A percentile compares a stretch with the other conserved stretches of the same genome.
Evolutionary conservation across 177 flowering plant genomes (phyloP).

Genomic region (Vitis hybrid): DNA sequence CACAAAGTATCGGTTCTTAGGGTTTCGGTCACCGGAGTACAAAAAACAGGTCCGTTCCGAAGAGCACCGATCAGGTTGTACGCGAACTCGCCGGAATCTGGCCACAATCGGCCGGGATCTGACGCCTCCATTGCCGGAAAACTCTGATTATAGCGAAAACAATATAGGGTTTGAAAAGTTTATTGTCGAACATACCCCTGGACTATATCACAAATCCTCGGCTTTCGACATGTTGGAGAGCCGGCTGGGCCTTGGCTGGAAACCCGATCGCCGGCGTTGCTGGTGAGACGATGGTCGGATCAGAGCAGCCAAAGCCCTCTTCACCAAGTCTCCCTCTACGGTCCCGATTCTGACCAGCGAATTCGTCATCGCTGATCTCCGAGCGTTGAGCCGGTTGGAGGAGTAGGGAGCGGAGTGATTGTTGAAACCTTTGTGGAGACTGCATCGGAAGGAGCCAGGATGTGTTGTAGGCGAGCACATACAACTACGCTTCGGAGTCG

Average conservation of each 20-base stretch:
- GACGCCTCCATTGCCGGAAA: slow-evolving; percentile 5
- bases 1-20: slow-evolving; percentile 4
- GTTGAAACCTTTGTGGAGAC: slow-evolving; percentile 44
- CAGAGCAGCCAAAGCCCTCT: slow-evolving; percentile 41
- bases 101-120: neutral
- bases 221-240: slow-evolving; percentile 39
- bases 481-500: slow-evolving; percentile 47
- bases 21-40: slow-evolving; percentile 20
- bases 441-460: slow-evolving; percentile 84
- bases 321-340: slow-evolving; percentile 49
- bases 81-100: slow-evolving; percentile 5
- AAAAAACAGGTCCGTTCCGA: slow-evolving; percentile 20
- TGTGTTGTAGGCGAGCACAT: slow-evolving; percentile 80
- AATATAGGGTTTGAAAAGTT: neutral
- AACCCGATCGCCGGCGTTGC: slow-evolving; percentile 30
- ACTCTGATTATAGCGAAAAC: neutral
- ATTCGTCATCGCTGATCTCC: slow-evolving; percentile 56
- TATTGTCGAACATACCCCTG: slow-evolving; percentile 3
- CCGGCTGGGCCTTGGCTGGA: slow-evolving; percentile 44
- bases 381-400: slow-evolving; percentile 38
- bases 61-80: neutral
- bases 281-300: slow-evolving; percentile 50
- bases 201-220: slow-evolving; percentile 6
- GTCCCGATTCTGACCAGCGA: slow-evolving; percentile 51
- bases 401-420: slow-evolving; percentile 9